phyloP scores from a whole-genome alignment of 2,329 filamentous ascomycete genomes.

The Botrytis medusae region DNA sequence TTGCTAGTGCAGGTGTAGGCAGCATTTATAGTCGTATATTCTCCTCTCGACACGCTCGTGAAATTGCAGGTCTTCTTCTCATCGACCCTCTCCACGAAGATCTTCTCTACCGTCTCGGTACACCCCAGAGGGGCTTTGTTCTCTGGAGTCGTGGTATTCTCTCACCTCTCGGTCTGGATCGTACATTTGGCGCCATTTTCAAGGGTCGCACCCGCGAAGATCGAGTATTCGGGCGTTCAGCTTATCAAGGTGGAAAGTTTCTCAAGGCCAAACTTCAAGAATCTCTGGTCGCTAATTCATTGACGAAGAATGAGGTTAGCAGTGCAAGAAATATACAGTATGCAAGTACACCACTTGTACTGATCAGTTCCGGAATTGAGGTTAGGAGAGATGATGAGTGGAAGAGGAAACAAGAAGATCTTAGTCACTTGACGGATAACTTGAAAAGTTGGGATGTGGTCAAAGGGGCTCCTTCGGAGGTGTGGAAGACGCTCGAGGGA shows the following conservation, averaged over 20 bases:
- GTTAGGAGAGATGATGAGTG: constrained; percentile 67
- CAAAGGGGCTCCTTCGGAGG: constrained; percentile 76
- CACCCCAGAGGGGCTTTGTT: constrained; percentile 70
- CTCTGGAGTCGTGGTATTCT: constrained; percentile 86
- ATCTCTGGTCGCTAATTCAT: constrained; percentile 79
- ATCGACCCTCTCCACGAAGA: constrained; percentile 91
- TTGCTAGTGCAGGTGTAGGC: constrained; percentile 83
- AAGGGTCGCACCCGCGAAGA: constrained; percentile 77
- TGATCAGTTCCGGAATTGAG: constrained; percentile 79
- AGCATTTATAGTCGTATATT: constrained; percentile 91
- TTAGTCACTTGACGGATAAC: constrained; percentile 77
- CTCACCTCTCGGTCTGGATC: constrained; percentile 82
- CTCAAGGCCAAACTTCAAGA: constrained; percentile 93
- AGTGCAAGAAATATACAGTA: constrained; percentile 78
- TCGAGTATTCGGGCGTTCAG: constrained; percentile 76
- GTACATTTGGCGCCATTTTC: constrained; percentile 78
- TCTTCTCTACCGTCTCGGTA: constrained; percentile 66
- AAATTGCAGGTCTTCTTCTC: constrained; percentile 76
- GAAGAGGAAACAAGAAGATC: constrained; percentile 81
- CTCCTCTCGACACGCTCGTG: constrained; percentile 73
- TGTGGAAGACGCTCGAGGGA: constrained; percentile 77
- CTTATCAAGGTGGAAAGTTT: constrained; percentile 77
- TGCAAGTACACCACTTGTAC: constrained; percentile 69
- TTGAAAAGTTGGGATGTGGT: constrained; percentile 85
- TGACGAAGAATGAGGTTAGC: constrained; percentile 79